Evolutionary conservation across 805 yeast species (phyloP), one percentile per base, ranked within the genome.

Genomic region (Metschnikowia colocasiae): DNA sequence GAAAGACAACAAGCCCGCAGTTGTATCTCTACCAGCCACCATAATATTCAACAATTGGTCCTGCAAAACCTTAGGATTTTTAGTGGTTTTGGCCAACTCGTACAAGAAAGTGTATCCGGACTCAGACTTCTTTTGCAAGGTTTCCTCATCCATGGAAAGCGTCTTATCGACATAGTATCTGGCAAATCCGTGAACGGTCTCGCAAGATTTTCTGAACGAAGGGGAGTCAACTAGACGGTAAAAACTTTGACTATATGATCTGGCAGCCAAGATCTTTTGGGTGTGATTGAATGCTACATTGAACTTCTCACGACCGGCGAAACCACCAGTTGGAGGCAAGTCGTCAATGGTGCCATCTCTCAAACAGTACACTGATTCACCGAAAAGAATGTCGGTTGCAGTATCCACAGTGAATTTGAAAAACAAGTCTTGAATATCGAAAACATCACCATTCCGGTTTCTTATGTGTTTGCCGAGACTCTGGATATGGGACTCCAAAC

Each of bases 1-100:
- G 46, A 67, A 67, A 22, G 72, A 65, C 49, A 69, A 59, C 45
- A 67, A 59, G 1, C 71, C 73, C 12, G 74, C 74, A 20, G 74
- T 69, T 27, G 74, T 69, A 53, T 69, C 74, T 62, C 74, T 67
- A 15, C 73, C 74, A 33, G 74, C 74, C 30, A 69, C 56, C 60
- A 69, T 62, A 39, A 69, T 69, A 48, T 69, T 69, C 53, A 69
- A 64, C 49, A 67, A 57, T 49, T 69, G 74, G 51, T 69, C 73
- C 49, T 67, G 62, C 46, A 69, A 64, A 8, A 61, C 56, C 49
- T 58, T 58, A 12, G 71, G 71, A 49, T 69, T 59, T 50, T 63
- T 62, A 9, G 73, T 68, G 40, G 66, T 64, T 52, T 68, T 68
- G 32, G 58, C 72, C 53, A 69, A 64, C 53, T 68, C 73, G 48